phyloP scores from a whole-genome alignment of 768 basidiomycete genomes.

The Pholiota microspora region DNA sequence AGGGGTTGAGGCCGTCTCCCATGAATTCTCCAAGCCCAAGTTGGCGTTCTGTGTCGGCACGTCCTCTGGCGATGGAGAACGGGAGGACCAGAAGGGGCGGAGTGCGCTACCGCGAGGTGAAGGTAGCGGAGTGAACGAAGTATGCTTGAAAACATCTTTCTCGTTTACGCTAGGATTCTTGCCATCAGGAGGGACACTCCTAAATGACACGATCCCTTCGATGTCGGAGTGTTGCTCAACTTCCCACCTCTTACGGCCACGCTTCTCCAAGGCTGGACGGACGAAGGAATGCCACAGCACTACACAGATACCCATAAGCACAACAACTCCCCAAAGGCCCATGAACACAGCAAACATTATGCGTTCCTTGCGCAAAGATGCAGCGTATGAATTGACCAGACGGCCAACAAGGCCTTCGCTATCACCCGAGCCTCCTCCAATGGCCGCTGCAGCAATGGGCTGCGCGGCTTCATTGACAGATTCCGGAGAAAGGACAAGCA shows the following conservation, averaged over 20 bases:
- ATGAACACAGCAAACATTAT: slow-evolving; percentile 84
- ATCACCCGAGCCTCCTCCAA: slow-evolving; percentile 49
- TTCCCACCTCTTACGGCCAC: slow-evolving; percentile 48
- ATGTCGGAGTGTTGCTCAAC: slow-evolving; percentile 49
- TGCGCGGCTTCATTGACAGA: slow-evolving; percentile 71
- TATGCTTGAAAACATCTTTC: neutral
- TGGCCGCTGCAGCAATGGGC: slow-evolving; percentile 83
- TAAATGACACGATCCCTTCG: slow-evolving; percentile 41
- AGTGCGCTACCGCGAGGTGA: slow-evolving; percentile 32
- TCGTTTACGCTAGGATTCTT: neutral
- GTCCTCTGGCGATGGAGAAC: slow-evolving; percentile 18
- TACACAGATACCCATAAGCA: slow-evolving; percentile 72
- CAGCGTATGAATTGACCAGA: slow-evolving; percentile 71
- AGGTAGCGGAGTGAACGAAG: slow-evolving; percentile 51
- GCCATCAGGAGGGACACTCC: slow-evolving; percentile 1
- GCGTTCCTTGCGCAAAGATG: slow-evolving; percentile 74
- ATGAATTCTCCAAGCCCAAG: neutral
- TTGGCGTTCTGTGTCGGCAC: neutral
- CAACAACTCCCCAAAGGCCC: slow-evolving; percentile 79
- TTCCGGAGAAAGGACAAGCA: slow-evolving; percentile 73
- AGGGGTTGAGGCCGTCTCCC: slow-evolving; percentile 1
- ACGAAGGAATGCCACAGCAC: slow-evolving; percentile 75
- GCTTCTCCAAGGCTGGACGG: slow-evolving; percentile 41
- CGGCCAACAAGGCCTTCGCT: slow-evolving; percentile 66
- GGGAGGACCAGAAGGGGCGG: slow-evolving; percentile 33